Percentiles rank a stretch among this genome's conserved stretches.
Evolutionary conservation across 2,329 filamentous ascomycete genomes (phyloP).

Genomic region (Colletotrichum sp.): DNA sequence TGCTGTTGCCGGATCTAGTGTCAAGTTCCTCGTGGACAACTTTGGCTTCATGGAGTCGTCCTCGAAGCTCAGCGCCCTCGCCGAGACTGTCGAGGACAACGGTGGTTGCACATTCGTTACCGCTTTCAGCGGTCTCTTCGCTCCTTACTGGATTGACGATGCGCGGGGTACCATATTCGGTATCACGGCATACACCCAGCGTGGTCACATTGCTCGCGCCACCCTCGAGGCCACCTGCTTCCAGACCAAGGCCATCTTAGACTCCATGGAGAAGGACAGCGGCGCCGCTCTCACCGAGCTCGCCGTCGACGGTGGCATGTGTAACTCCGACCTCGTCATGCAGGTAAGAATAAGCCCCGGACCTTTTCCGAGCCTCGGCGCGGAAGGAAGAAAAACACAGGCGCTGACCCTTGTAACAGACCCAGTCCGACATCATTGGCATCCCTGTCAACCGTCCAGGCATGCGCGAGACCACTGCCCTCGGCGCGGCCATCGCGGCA

Average conservation of each 20-base stretch:
- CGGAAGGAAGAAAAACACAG: slow-evolving; percentile 1
- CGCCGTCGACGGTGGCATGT: slow-evolving; percentile 87
- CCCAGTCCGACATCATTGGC: slow-evolving; percentile 80
- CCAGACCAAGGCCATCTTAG: slow-evolving; percentile 82
- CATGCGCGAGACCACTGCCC: slow-evolving; percentile 84
- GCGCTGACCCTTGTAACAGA: slow-evolving; percentile 43
- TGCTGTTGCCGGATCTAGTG: slow-evolving; percentile 76
- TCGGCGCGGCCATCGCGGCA: slow-evolving; percentile 82
- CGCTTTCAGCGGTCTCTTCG: slow-evolving; percentile 81
- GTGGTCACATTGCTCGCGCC: slow-evolving; percentile 78
- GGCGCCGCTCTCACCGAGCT: slow-evolving; percentile 74
- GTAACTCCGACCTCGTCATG: slow-evolving; percentile 81
- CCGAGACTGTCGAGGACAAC: slow-evolving; percentile 64
- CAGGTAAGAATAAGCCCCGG: slow-evolving; percentile 43
- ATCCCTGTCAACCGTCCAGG: slow-evolving; percentile 79
- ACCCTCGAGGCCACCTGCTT: slow-evolving; percentile 84
- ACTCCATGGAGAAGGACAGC: slow-evolving; percentile 82
- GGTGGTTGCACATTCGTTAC: slow-evolving; percentile 81
- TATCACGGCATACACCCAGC: slow-evolving; percentile 78
- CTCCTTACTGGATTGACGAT: slow-evolving; percentile 86
- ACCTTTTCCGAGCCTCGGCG: slow-evolving; percentile 7
- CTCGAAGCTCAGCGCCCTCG: slow-evolving; percentile 49
- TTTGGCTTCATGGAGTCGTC: slow-evolving; percentile 58
- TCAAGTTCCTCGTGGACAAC: slow-evolving; percentile 71
- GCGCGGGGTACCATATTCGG: slow-evolving; percentile 81